Evolutionary conservation across 2,329 filamentous ascomycete species (phyloP).

Genomic region (Leptodontidium sp.): DNA sequence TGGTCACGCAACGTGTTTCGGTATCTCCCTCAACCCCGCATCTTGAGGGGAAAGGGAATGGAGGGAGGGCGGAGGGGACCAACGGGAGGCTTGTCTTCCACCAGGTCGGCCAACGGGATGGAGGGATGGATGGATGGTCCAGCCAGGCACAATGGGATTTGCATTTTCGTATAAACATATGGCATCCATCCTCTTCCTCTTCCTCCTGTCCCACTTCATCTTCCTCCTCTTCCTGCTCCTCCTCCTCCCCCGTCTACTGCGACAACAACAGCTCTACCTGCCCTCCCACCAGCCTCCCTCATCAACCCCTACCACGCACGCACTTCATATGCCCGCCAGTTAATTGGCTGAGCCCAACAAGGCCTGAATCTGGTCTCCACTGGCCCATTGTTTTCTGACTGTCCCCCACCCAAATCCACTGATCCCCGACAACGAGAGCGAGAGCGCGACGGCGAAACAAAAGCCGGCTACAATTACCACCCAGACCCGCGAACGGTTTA

Average conservation of each 20-base stretch:
- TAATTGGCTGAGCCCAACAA: constrained; percentile 5
- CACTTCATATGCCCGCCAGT: constrained; percentile 7
- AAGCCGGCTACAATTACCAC: constrained; percentile 3
- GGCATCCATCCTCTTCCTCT: neutral
- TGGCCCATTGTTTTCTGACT: constrained; percentile 1
- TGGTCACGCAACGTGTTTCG: constrained; percentile 12
- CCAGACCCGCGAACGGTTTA: neutral
- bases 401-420: neutral
- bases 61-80: neutral
- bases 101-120: constrained; percentile 1
- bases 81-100: neutral
- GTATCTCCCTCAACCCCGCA: constrained; percentile 11
- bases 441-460: neutral
- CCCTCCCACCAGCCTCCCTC: neutral
- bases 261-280: neutral
- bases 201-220: neutral
- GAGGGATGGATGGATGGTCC: neutral
- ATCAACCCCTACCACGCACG: neutral
- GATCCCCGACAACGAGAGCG: constrained; percentile 1
- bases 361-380: neutral
- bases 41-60: neutral
- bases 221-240: neutral
- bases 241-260: neutral
- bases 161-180: constrained; percentile 15
- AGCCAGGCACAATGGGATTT: constrained; percentile 14